These are phyloP conservation scores for Eucalyptus cloeziana DNA, from an alignment of 345 rosid genomes.

Conservation along the genomic window DNA sequence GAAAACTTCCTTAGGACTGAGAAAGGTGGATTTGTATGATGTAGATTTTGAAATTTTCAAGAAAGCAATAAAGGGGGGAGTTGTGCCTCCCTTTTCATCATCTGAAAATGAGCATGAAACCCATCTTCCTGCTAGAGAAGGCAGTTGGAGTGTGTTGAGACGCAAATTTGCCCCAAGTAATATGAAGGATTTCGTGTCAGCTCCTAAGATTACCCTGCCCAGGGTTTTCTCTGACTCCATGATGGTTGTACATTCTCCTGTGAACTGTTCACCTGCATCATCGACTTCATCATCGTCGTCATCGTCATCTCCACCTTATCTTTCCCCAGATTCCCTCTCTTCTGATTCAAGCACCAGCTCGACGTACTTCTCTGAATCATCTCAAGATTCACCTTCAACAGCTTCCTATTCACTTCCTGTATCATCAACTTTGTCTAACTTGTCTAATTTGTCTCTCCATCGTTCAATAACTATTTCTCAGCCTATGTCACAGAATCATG, in stretches of 20 bases:
- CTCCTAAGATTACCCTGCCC: conserved; percentile 55
- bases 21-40: conserved; percentile 65
- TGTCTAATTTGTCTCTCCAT: conserved; percentile 45
- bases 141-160: conserved; percentile 83
- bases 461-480: conserved; percentile 31
- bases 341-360: conserved; percentile 60
- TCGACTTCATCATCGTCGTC: conserved; percentile 23
- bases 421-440: conserved; percentile 48
- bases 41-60: conserved; percentile 85
- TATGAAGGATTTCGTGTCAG: conserved; percentile 61
- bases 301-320: conserved; percentile 64
- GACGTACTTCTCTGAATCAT: conserved; percentile 49
- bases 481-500: conserved; percentile 11
- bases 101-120: conserved; percentile 83
- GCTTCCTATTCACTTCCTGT: conserved; percentile 37
- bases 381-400: conserved; percentile 60
- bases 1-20: conserved; percentile 48
- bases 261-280: conserved; percentile 40
- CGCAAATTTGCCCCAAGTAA: conserved; percentile 70
- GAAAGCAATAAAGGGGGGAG: conserved; percentile 87
- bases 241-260: conserved; percentile 57
- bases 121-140: conserved; percentile 89
- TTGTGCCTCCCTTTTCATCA: conserved; percentile 79
- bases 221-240: conserved; percentile 90
- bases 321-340: conserved; percentile 65